These are phyloP conservation scores for Saturnispora ahearnii DNA, from an alignment of 805 yeast species.

Conservation along the genomic window DNA sequence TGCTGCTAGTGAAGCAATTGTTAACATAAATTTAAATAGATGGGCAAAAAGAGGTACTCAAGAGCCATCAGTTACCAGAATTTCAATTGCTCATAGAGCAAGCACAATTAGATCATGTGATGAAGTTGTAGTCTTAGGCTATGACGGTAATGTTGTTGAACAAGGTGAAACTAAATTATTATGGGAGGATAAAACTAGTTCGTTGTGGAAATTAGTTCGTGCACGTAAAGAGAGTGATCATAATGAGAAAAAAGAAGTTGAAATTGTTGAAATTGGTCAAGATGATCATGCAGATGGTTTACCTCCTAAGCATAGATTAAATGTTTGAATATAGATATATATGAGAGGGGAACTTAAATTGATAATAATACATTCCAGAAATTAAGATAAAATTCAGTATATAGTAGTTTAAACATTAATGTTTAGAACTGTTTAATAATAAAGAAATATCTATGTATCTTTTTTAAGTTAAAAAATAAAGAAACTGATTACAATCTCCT, in stretches of 20 bases:
- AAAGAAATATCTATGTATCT: not conserved
- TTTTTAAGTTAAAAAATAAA: not conserved
- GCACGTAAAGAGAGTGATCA: conserved; percentile 11
- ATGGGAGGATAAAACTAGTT: conserved; percentile 32
- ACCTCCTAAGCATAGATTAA: conserved; percentile 4
- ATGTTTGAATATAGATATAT: not conserved
- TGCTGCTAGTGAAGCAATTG: conserved; percentile 76
- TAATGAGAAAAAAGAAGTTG: conserved; percentile 10
- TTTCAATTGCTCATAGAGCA: conserved; percentile 86
- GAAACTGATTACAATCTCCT: no score
- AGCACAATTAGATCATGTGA: conserved; percentile 82
- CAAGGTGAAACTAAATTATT: conserved; percentile 60
- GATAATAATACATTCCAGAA: not conserved
- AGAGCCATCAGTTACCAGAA: conserved; percentile 58
- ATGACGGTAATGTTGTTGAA: conserved; percentile 69
- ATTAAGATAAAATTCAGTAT: not conserved
- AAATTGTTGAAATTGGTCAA: conserved; percentile 4
- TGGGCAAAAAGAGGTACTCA: conserved; percentile 32
- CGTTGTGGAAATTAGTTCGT: conserved; percentile 26
- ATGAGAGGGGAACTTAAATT: not conserved
- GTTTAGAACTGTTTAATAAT: not conserved
- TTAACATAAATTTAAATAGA: conserved; percentile 59
- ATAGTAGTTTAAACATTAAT: not conserved
- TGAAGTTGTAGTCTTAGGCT: conserved; percentile 71
- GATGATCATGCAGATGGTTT: not conserved